Base-by-base conservation (phyloP, 116 monocot species). In the Papilionanthe hybrid region DNA sequence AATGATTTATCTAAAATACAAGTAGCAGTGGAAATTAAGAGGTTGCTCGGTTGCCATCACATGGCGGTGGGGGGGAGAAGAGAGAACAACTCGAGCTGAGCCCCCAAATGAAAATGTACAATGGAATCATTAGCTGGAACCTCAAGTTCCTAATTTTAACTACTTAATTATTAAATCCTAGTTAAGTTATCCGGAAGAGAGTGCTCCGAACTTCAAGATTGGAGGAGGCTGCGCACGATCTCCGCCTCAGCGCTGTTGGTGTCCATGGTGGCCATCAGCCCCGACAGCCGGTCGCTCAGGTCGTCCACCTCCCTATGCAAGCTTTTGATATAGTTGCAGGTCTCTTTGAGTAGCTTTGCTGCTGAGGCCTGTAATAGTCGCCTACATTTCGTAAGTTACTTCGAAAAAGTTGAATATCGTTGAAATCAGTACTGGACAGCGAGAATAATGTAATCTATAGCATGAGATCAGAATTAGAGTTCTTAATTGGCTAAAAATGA, bases 271-370 rank as follows among this genome's bases (percentile, higher is more conserved):
- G 86, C 82, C 81, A 96, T 90, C 50, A 93, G 86, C 13, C 85
- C 91, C 1, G 93, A 88, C 42, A 96, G 87, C 47, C 91, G 80
- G 79, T 91, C 93, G 80, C 96, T 96, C 17, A 96, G 87, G 82
- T 87, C 91, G 78, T 88, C 93, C 32, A 96, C 96, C 74, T 96
- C 96, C 72, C 87, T 80, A 73, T 91, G 85, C 48, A 96, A 83
- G 83, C 90, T 96, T 86, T 88, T 93, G 63, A 96, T 96, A 87
- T 96, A 93, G 80, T 65, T 93, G 85, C 96, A 96, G 20, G 96
- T 96, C 88, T 96, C 96, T 86, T 91, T 93, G 47, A 96, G 82
- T 68, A 96, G 81, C 80, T 91, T 96, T 47, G 93, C 78, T 29
- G 91, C 85, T 11, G 96, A 93, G 1, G 91, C 80, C 91, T 91